Conservation (phyloP, 2,329 filamentous ascomycete species). For the Aspergillus quadrilineatus region DNA sequence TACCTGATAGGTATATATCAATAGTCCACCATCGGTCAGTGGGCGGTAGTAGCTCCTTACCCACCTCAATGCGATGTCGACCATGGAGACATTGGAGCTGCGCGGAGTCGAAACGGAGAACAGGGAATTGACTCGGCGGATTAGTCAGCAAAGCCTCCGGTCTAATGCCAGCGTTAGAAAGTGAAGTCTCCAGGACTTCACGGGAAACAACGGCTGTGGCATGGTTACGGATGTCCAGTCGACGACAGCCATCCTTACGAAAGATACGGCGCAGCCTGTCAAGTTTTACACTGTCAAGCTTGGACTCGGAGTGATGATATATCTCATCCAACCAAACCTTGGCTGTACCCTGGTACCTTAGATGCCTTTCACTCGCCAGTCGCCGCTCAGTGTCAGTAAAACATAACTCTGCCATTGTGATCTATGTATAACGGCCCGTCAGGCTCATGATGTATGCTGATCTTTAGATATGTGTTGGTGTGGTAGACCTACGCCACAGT, state of each 20-base stretch:
- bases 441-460: too few species aligned
- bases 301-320: conserved; percentile 19
- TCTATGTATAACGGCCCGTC: conserved; percentile 8
- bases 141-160: not conserved
- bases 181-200: too few species aligned
- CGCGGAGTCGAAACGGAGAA: conserved; percentile 22
- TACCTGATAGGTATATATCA: conserved; percentile 32
- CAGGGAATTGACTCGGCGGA: conserved; percentile 13
- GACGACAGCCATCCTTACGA: conserved; percentile 21
- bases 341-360: conserved; percentile 26
- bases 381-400: conserved; percentile 20
- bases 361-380: conserved; percentile 19
- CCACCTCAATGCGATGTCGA: conserved; percentile 22
- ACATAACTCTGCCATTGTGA: not conserved
- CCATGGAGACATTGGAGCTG: conserved; percentile 29
- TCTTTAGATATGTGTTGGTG: too few species aligned
- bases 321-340: conserved; percentile 28
- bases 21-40: conserved; percentile 30
- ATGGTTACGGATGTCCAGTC: conserved; percentile 30
- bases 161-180: too few species aligned
- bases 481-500: too few species aligned
- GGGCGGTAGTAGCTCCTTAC: conserved; percentile 20
- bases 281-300: conserved; percentile 7
- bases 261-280: conserved; percentile 24
- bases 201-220: conserved; percentile 29